phyloP scores from a whole-genome alignment of 768 basidiomycete genomes.

The Lactarius hatsudake region DNA sequence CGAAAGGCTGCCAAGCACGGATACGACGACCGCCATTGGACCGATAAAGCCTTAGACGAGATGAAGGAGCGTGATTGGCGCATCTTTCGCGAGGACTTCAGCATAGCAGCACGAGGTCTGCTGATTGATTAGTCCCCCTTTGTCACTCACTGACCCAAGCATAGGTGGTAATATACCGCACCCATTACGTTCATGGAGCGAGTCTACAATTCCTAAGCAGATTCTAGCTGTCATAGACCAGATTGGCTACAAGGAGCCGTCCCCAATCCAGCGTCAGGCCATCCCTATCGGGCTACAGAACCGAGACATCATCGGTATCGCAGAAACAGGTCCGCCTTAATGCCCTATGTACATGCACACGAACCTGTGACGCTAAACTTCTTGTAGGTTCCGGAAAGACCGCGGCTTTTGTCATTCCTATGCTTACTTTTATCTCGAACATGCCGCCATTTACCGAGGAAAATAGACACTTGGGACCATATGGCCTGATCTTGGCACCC shows the following conservation, averaged over 20 bases:
- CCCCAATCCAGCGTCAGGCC: slow-evolving; percentile 95
- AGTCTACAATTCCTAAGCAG: slow-evolving; percentile 74
- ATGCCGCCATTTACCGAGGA: slow-evolving; percentile 88
- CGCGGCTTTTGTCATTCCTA: slow-evolving; percentile 96
- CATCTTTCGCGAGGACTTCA: slow-evolving; percentile 98
- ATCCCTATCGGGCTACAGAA: slow-evolving; percentile 99
- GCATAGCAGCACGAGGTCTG: slow-evolving; percentile 87
- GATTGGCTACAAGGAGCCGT: slow-evolving; percentile 97
- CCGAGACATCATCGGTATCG: slow-evolving; percentile 96
- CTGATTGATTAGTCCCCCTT: slow-evolving; percentile 2
- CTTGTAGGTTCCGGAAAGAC: slow-evolving; percentile 93
- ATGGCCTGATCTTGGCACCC: slow-evolving; percentile 88
- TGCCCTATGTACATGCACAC: not conserved
- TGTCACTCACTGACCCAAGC: slow-evolving; percentile 5
- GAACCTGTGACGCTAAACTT: not conserved
- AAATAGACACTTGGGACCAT: slow-evolving; percentile 90
- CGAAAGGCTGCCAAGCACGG: slow-evolving; percentile 77
- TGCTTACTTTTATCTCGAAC: slow-evolving; percentile 90
- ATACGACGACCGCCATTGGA: slow-evolving; percentile 96
- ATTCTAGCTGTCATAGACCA: slow-evolving; percentile 83
- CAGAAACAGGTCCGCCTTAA: slow-evolving; percentile 78
- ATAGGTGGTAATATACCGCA: slow-evolving; percentile 91
- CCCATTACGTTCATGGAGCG: slow-evolving; percentile 88
- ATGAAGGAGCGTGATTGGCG: slow-evolving; percentile 99
- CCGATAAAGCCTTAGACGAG: slow-evolving; percentile 85